Conservation (phyloP, 768 basidiomycete genomes). For the Mycena galopus region DNA sequence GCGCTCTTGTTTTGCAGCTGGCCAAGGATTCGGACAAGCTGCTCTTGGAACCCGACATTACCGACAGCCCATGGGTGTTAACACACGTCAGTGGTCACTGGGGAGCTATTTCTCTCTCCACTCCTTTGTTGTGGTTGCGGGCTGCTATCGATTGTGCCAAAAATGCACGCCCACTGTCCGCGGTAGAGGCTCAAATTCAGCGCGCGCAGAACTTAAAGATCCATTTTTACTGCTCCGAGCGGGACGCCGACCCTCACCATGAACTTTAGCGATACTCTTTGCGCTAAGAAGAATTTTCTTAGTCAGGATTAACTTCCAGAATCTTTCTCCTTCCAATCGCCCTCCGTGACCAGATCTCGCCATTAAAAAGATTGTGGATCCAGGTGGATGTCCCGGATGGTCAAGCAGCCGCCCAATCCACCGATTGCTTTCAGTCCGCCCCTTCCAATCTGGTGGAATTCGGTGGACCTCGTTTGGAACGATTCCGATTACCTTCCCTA, state of each 20-base stretch:
- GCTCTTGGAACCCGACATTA: too few species aligned
- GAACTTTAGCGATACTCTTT: slow-evolving; percentile 3
- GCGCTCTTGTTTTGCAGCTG: too few species aligned
- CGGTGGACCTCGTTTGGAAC: background rate
- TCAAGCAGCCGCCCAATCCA: background rate
- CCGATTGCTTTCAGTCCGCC: background rate
- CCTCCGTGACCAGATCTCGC: background rate
- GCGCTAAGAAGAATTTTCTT: slow-evolving; percentile 12
- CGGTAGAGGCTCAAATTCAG: too few species aligned
- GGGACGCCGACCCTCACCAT: background rate
- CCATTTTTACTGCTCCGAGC: background rate
- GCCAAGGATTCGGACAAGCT: too few species aligned
- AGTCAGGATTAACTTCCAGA: background rate
- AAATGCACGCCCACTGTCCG: too few species aligned
- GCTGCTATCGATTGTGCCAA: too few species aligned
- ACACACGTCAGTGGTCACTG: too few species aligned
- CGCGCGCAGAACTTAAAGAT: too few species aligned
- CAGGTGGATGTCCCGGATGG: background rate
- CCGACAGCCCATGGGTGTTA: too few species aligned
- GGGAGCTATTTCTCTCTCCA: too few species aligned
- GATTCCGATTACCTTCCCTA: background rate
- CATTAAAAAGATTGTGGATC: background rate
- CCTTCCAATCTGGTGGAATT: background rate
- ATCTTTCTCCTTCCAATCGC: background rate
- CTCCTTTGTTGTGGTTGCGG: too few species aligned